Conservation (phyloP, 2,329 filamentous ascomycete species). For the Claviceps cyperi region DNA sequence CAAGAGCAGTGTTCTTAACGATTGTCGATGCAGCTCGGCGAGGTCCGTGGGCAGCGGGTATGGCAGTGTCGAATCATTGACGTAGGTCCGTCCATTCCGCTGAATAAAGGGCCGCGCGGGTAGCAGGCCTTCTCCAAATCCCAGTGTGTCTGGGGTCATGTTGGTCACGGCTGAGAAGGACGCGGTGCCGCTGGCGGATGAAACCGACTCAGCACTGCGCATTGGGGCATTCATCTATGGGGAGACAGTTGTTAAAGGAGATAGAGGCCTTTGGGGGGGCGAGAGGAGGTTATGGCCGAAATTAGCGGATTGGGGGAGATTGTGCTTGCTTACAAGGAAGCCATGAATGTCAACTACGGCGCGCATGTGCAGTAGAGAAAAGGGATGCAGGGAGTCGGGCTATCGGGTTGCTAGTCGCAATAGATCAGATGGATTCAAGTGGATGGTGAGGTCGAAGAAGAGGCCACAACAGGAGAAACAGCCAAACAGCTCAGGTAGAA, state of each 20-base stretch:
- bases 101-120: slow-evolving; percentile 45
- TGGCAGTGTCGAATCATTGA: slow-evolving; percentile 53
- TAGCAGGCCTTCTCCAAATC: slow-evolving; percentile 26
- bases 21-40: slow-evolving; percentile 75
- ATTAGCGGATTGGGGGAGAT: background rate
- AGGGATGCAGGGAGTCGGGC: slow-evolving; percentile 1
- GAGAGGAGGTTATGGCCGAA: background rate
- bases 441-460: background rate
- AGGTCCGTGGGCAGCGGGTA: slow-evolving; percentile 88
- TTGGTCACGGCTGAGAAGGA: slow-evolving; percentile 30
- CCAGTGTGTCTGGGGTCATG: slow-evolving; percentile 33
- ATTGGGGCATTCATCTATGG: slow-evolving; percentile 22
- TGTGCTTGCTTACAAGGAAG: slow-evolving; percentile 5
- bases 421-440: background rate
- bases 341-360: slow-evolving; percentile 6
- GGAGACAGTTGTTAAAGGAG: slow-evolving; percentile 11
- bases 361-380: slow-evolving; percentile 1
- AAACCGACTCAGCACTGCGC: slow-evolving; percentile 30
- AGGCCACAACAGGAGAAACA: background rate
- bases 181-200: slow-evolving; percentile 29
- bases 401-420: background rate
- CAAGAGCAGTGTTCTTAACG: slow-evolving; percentile 65
- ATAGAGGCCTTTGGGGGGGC: background rate
- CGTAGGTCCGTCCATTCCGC: slow-evolving; percentile 69
- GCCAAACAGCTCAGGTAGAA: background rate